Conservation (phyloP, 306 rosid species). For the Albizia julibrissin region DNA sequence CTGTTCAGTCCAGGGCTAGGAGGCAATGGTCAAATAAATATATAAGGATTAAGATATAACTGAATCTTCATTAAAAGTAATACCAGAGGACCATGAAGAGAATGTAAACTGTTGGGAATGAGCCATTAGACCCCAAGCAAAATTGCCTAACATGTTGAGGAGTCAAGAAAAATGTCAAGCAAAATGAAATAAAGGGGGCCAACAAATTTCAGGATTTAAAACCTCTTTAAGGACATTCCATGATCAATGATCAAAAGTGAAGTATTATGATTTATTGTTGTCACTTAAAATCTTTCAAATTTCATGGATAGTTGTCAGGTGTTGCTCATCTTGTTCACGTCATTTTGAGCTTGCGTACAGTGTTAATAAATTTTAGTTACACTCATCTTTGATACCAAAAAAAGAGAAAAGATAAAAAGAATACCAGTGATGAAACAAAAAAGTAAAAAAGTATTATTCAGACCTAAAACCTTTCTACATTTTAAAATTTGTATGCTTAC, state of each 20-base stretch:
- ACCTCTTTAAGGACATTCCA: no score
- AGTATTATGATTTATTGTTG: no score
- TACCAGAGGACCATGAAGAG: not conserved
- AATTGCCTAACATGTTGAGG: not conserved
- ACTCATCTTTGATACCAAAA: no score
- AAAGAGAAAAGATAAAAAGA: not conserved
- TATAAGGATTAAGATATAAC: not conserved
- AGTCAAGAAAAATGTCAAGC: not conserved
- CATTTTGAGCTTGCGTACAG: no score
- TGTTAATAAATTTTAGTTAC: no score
- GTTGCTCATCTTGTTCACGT: no score
- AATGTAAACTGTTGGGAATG: conserved; percentile 4
- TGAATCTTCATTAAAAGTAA: not conserved
- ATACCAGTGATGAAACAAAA: not conserved
- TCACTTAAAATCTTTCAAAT: no score
- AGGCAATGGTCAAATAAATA: conserved; percentile 8
- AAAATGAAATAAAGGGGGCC: not conserved
- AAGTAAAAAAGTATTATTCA: not conserved
- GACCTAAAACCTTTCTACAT: not conserved
- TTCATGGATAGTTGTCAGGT: no score
- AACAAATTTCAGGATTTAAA: no score
- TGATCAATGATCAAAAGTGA: no score
- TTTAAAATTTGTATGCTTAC: not conserved
- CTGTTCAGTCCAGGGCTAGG: conserved; percentile 16
- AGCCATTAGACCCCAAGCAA: not conserved